Evolutionary conservation across 495 filamentous ascomycete genomes (phyloP).

Genomic region (Aspergillus leporis): DNA sequence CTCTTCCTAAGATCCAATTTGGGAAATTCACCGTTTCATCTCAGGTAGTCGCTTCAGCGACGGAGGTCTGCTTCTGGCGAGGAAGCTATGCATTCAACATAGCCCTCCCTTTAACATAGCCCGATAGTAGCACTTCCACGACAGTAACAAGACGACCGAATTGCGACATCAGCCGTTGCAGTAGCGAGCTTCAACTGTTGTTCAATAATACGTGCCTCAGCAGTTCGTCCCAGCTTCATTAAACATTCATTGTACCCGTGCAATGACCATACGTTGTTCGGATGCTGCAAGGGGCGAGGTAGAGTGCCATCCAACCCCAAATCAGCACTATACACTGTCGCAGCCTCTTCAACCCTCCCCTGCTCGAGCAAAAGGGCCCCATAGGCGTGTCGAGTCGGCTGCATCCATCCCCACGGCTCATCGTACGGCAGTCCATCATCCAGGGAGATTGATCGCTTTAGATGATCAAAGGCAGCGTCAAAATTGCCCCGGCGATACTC

Average conservation of each 20-base stretch:
- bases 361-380: slow-evolving; percentile 63
- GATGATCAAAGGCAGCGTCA: slow-evolving; percentile 53
- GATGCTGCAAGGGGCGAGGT: slow-evolving; percentile 58
- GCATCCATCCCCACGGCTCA: slow-evolving; percentile 71
- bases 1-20: no score
- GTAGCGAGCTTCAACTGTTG: slow-evolving; percentile 51
- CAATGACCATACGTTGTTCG: slow-evolving; percentile 66
- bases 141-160: slow-evolving; percentile 62
- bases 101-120: no score
- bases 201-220: slow-evolving; percentile 50
- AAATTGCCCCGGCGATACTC: slow-evolving; percentile 61
- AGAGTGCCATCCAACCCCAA: slow-evolving; percentile 56
- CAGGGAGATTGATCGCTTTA: slow-evolving; percentile 51
- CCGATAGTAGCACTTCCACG: slow-evolving; percentile 21
- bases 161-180: slow-evolving; percentile 55
- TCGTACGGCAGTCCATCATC: slow-evolving; percentile 59
- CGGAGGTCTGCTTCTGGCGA: no score
- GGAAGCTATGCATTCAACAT: no score
- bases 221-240: slow-evolving; percentile 43
- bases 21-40: no score
- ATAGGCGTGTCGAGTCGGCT: slow-evolving; percentile 62
- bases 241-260: slow-evolving; percentile 65
- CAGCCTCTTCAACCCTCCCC: slow-evolving; percentile 52
- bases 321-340: slow-evolving; percentile 56
- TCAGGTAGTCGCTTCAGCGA: no score